Percentiles rank a stretch among this genome's conserved stretches.
Conservation (phyloP, 148 eudicot species). For the Vaccinium vitisidaea region DNA sequence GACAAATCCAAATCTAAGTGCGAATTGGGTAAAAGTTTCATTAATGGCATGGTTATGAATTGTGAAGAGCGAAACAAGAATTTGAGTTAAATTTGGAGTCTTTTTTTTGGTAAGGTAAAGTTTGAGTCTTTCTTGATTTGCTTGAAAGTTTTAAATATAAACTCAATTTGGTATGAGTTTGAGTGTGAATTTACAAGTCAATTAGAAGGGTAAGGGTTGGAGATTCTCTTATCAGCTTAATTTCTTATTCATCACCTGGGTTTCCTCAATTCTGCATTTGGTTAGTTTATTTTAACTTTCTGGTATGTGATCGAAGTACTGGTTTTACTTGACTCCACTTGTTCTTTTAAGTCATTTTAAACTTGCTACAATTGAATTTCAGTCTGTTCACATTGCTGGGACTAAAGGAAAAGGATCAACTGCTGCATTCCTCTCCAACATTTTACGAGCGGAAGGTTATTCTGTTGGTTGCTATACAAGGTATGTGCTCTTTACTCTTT, state of each 20-base stretch:
- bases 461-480: slow-evolving; percentile 92
- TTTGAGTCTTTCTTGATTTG: no score
- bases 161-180: no score
- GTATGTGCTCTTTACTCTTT: slow-evolving; percentile 27
- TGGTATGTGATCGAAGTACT: background rate
- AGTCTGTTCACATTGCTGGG: slow-evolving; percentile 95
- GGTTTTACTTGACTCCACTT: background rate
- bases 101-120: no score
- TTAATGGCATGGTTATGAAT: no score
- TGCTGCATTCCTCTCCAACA: slow-evolving; percentile 81
- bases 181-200: no score
- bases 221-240: background rate
- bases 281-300: background rate
- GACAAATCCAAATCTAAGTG: no score
- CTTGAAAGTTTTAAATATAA: no score
- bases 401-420: slow-evolving; percentile 99
- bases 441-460: slow-evolving; percentile 84
- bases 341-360: background rate
- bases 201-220: no score
- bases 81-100: no score
- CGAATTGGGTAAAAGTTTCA: no score
- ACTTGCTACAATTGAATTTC: slow-evolving; percentile 7
- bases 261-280: background rate
- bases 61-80: no score
- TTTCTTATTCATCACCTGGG: background rate